Conservation (phyloP, 805 yeast species). For the Cyberlindnera maritima region DNA sequence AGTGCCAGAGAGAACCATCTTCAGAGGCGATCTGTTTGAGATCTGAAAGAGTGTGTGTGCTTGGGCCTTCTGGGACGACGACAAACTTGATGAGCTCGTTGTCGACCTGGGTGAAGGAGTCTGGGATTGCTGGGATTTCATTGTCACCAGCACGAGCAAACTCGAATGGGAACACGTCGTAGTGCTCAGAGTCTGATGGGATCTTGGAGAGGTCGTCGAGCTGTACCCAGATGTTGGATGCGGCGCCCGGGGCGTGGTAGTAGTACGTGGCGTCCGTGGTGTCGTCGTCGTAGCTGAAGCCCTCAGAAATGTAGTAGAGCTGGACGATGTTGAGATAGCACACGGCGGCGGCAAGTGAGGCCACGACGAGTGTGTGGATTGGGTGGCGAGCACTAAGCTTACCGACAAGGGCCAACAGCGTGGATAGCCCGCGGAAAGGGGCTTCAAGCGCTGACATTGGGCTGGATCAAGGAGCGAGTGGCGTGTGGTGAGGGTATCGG, state of each 20-base stretch:
- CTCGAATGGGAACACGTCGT: slow-evolving; percentile 52
- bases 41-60: slow-evolving; percentile 10
- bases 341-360: slow-evolving; percentile 72
- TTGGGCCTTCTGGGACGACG: slow-evolving; percentile 26
- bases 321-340: slow-evolving; percentile 76
- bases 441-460: not conserved
- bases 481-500: too few species aligned
- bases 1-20: slow-evolving; percentile 58
- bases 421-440: slow-evolving; percentile 32
- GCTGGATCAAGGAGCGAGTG: not conserved
- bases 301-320: slow-evolving; percentile 45
- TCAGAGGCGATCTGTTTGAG: slow-evolving; percentile 20
- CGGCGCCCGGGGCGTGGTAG: slow-evolving; percentile 35
- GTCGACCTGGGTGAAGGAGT: slow-evolving; percentile 38
- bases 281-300: slow-evolving; percentile 32
- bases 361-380: slow-evolving; percentile 74
- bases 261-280: slow-evolving; percentile 26
- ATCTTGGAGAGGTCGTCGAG: slow-evolving; percentile 42
- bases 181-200: slow-evolving; percentile 38
- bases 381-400: slow-evolving; percentile 73
- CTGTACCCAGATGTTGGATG: slow-evolving; percentile 43
- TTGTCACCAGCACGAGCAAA: slow-evolving; percentile 46
- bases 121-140: slow-evolving; percentile 40
- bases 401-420: slow-evolving; percentile 45
- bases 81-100: slow-evolving; percentile 43